phyloP scores from a whole-genome alignment of 495 filamentous ascomycete species.

The Trypethelium eluteriae region DNA sequence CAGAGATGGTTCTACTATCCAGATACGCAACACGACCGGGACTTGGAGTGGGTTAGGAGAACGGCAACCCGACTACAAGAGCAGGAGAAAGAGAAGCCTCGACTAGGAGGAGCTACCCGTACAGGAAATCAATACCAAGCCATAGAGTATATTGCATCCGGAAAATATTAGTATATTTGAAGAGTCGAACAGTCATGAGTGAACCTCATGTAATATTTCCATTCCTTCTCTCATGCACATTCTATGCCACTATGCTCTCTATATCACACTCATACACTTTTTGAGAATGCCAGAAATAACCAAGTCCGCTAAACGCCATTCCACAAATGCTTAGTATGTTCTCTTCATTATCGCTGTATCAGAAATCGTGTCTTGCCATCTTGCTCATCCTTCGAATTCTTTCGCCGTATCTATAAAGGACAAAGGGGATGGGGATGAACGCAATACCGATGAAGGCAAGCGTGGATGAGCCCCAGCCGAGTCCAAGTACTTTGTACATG shows the following conservation, averaged over 20 bases:
- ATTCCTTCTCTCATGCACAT: neutral
- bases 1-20: conserved; percentile 24
- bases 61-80: neutral
- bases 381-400: conserved; percentile 12
- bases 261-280: too few relatives aligned
- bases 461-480: conserved; percentile 11
- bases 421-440: conserved; percentile 17
- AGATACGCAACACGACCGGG: conserved; percentile 19
- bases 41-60: conserved; percentile 19
- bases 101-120: neutral
- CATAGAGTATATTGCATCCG: neutral
- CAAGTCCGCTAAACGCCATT: too few relatives aligned
- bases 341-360: neutral
- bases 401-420: conserved; percentile 22
- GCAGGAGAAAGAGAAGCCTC: neutral
- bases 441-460: conserved; percentile 14
- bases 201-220: neutral
- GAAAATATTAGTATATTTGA: neutral
- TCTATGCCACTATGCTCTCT: too few relatives aligned
- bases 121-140: neutral
- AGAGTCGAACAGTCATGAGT: neutral
- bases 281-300: too few relatives aligned
- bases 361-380: conserved; percentile 13
- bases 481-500: conserved; percentile 16
- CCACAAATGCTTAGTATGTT: too few relatives aligned